Conservation (phyloP, 768 basidiomycete species). For the Tulasnella sp. region DNA sequence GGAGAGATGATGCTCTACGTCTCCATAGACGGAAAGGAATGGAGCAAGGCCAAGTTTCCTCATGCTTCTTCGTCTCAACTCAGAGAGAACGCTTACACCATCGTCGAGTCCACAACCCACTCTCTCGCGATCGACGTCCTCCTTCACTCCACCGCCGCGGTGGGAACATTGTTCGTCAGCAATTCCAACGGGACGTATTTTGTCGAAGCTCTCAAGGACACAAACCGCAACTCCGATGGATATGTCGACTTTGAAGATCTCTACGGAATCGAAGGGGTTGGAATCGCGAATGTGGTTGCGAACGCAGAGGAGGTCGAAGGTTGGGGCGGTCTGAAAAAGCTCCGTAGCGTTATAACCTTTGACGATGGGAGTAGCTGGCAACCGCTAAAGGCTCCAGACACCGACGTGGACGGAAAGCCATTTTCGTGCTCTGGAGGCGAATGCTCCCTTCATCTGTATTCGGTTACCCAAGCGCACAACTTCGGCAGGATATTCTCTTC, state of each 20-base stretch:
- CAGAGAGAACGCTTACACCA: slow-evolving; percentile 91
- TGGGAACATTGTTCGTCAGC: slow-evolving; percentile 93
- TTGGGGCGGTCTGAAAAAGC: slow-evolving; percentile 65
- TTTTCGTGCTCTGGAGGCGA: slow-evolving; percentile 43
- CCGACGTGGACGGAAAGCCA: slow-evolving; percentile 60
- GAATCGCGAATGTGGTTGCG: slow-evolving; percentile 82
- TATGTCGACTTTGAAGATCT: slow-evolving; percentile 93
- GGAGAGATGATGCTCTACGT: slow-evolving; percentile 88
- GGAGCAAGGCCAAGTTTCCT: slow-evolving; percentile 92
- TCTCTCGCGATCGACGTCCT: slow-evolving; percentile 95
- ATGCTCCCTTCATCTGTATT: slow-evolving; percentile 90
- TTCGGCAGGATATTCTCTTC: slow-evolving; percentile 94
- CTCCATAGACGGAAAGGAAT: slow-evolving; percentile 75
- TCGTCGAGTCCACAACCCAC: slow-evolving; percentile 91
- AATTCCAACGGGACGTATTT: slow-evolving; percentile 97
- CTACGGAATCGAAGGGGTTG: slow-evolving; percentile 86
- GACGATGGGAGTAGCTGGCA: slow-evolving; percentile 90
- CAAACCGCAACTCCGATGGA: slow-evolving; percentile 85
- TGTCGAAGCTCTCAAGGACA: slow-evolving; percentile 85
- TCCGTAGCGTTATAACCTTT: slow-evolving; percentile 83
- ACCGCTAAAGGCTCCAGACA: slow-evolving; percentile 61
- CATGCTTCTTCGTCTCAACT: slow-evolving; percentile 79
- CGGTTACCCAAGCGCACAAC: slow-evolving; percentile 91
- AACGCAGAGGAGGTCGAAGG: slow-evolving; percentile 85
- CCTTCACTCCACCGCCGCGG: slow-evolving; percentile 54